Percentiles rank a stretch among this genome's conserved stretches.
phyloP scores from a whole-genome alignment of 1,284 basidiomycete species.

The Sporisorium iseilematis-ciliati region DNA sequence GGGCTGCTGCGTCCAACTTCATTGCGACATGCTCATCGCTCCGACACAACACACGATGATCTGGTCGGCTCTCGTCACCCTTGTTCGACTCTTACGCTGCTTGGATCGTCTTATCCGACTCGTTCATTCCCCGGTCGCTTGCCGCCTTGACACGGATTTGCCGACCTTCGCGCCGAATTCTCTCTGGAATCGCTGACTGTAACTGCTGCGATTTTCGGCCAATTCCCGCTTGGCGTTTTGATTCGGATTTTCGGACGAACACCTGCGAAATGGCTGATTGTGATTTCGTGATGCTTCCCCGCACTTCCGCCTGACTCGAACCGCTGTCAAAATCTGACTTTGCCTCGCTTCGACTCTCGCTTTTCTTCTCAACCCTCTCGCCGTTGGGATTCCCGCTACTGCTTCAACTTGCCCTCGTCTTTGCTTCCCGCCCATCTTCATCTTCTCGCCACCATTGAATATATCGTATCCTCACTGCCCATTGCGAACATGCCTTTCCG shows the following conservation, averaged over 20 bases:
- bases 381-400: not conserved
- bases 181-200: not conserved
- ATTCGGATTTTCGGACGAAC: constrained; percentile 37
- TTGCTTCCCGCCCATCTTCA: too few species aligned
- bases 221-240: not conserved
- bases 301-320: constrained; percentile 23
- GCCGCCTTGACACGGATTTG: not conserved
- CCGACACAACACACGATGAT: not conserved
- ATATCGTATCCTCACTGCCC: not conserved
- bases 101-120: not conserved
- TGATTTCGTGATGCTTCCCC: constrained; percentile 10
- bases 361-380: not conserved
- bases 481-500: constrained; percentile 20
- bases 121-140: not conserved
- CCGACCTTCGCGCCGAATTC: not conserved
- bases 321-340: not conserved
- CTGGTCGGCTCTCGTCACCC: not conserved
- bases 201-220: constrained; percentile 1
- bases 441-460: not conserved
- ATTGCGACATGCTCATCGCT: constrained; percentile 2
- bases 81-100: not conserved
- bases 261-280: constrained; percentile 4
- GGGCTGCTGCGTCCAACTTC: not conserved
- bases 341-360: not conserved
- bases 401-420: not conserved